Base-by-base conservation (phyloP, 2,329 filamentous ascomycete species). In the Thelonectria blattea region DNA sequence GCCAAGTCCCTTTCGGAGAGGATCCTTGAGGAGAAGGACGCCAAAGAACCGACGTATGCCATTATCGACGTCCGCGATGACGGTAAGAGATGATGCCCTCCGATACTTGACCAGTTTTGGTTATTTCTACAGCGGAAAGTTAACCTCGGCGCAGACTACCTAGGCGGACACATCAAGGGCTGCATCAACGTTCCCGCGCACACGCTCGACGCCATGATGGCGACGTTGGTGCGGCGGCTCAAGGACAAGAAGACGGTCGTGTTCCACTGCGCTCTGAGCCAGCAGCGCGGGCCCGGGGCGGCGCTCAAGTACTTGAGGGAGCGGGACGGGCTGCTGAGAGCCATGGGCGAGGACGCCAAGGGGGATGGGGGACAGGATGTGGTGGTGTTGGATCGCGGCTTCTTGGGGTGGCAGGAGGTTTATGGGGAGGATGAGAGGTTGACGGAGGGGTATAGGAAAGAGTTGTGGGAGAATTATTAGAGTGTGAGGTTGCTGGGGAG, bases 241-340 rank as follows among this genome's bases (percentile, higher is more conserved):
- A 81, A 87, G 65, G 87, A 89, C 72, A 93, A 92, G 75, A 86
- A 95, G 57, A 89, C 85, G 11, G 92, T 99, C 14, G 86, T 99
- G 1, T 99, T 99, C 76, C 95, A 99, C 79, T 99, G 95, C 77
- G 91, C 91, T 17, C 81, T 98, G 56, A 94, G 90, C 67, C 95
- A 98, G 80, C 91, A 97, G 78, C 84, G 95, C 1, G 95, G 95
- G 0, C 95, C 95, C 0, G 85, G 85, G 52, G 93, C 94, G 3
- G 95, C 95, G 3, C 78, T 97, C 68, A 83, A 84, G 70, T 98
- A 97, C 75, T 68, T 93, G 62, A 81, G 90, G 37, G 90, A 93
- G 78, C 82, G 87, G 48, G 87, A 90, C 67, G 79, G 83, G 14
- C 61, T 80, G 18, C 59, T 80, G 17, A 73, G 62, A 58, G 58